These are phyloP conservation scores for Oropetium thomaeum DNA, from an alignment of 176 grass and related monocot species.

Conservation along the genomic window DNA sequence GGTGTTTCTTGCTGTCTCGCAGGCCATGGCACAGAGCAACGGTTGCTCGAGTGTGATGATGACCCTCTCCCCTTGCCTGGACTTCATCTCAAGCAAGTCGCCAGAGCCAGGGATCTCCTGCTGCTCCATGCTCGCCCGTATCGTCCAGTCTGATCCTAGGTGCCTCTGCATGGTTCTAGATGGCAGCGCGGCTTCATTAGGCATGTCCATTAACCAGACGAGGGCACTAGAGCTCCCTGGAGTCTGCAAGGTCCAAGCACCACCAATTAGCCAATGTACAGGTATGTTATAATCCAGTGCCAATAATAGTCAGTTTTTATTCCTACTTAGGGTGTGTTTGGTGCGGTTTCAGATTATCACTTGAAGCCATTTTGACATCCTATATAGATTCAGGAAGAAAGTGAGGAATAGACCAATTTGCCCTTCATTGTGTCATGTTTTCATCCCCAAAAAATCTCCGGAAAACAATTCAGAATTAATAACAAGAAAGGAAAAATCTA, in stretches of 20 bases:
- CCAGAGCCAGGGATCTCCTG: conserved; percentile 49
- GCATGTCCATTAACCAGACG: conserved; percentile 69
- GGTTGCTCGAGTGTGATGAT: conserved; percentile 68
- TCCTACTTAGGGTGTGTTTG: no score
- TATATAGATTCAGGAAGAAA: no score
- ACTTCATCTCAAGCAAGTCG: conserved; percentile 64
- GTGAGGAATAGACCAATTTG: no score
- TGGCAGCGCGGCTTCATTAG: conserved; percentile 40
- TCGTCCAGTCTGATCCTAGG: conserved; percentile 64
- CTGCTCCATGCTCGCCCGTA: conserved; percentile 51
- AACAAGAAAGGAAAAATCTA: no score
- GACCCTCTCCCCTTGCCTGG: conserved; percentile 75
- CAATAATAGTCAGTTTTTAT: neutral
- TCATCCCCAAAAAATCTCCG: no score
- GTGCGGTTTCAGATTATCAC: no score
- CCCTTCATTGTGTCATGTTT: no score
- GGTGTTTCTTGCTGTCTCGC: conserved; percentile 5
- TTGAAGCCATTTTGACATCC: no score
- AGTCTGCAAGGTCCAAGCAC: conserved; percentile 67
- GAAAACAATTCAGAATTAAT: no score
- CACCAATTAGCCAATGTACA: conserved; percentile 52
- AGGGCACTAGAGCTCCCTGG: conserved; percentile 58
- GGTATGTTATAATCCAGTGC: conserved; percentile 33
- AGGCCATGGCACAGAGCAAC: conserved; percentile 30
- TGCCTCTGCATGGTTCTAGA: conserved; percentile 79